Conservation (phyloP, 2,329 filamentous ascomycete genomes). For the Ophiocordyceps camponoti-leonardi region DNA sequence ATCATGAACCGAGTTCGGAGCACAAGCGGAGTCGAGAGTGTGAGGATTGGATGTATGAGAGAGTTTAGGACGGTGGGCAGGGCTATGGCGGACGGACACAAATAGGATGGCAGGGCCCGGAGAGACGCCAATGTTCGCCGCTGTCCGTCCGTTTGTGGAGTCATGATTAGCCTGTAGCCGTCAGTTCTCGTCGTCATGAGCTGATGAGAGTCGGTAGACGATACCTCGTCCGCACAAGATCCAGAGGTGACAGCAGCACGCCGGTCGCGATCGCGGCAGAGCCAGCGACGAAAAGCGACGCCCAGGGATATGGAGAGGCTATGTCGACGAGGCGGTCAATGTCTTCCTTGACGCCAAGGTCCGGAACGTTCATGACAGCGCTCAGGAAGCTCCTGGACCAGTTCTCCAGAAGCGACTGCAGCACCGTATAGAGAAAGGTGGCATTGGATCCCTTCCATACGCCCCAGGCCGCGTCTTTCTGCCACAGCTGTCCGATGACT, state of each 20-base stretch:
- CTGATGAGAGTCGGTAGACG: not conserved
- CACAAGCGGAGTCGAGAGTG: conserved; percentile 66
- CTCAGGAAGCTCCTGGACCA: conserved; percentile 87
- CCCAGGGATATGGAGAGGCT: conserved; percentile 66
- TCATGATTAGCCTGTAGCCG: conserved; percentile 55
- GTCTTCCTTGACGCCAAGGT: conserved; percentile 59
- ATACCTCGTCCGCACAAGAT: conserved; percentile 65
- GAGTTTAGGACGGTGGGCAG: conserved; percentile 79
- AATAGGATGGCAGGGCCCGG: conserved; percentile 59
- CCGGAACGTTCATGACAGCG: conserved; percentile 77
- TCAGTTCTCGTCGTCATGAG: conserved; percentile 9
- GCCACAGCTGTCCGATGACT: conserved; percentile 75
- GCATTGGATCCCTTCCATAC: conserved; percentile 91
- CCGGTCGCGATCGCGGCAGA: conserved; percentile 54
- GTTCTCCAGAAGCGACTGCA: conserved; percentile 75
- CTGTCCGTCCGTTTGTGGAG: conserved; percentile 55
- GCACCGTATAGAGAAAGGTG: conserved; percentile 78
- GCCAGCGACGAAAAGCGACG: conserved; percentile 58
- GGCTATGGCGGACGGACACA: conserved; percentile 53
- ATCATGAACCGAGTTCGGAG: conserved; percentile 73
- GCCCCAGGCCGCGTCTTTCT: conserved; percentile 75
- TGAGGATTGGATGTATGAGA: conserved; percentile 66
- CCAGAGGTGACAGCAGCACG: conserved; percentile 68
- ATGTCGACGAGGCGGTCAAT: conserved; percentile 57
- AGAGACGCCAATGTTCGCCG: conserved; percentile 66